Conservation (phyloP, 2,329 filamentous ascomycete genomes). For the Hortaea sp. region DNA sequence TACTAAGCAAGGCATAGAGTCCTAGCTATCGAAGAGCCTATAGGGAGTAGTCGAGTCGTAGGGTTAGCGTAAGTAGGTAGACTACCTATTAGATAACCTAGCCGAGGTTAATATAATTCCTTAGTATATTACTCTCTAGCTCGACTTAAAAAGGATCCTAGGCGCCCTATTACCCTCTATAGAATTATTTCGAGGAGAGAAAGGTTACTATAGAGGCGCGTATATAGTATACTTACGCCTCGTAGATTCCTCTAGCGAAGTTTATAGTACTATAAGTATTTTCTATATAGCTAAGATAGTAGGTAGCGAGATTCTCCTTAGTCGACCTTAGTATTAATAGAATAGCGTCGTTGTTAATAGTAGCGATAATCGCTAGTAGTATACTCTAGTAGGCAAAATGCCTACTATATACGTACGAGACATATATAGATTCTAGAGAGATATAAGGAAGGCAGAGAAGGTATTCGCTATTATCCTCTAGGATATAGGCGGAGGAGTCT, state of each 20-base stretch:
- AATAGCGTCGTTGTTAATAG: background rate
- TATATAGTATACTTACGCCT: background rate
- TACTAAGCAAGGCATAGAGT: background rate
- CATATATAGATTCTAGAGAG: background rate
- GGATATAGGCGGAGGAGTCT: background rate
- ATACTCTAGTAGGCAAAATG: background rate
- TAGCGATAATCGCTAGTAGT: background rate
- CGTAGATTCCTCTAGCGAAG: background rate
- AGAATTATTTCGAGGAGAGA: background rate
- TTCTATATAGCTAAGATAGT: constrained; percentile 4
- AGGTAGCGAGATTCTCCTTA: background rate
- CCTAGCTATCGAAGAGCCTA: background rate
- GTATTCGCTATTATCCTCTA: background rate
- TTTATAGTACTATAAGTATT: constrained; percentile 2
- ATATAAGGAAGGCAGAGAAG: background rate
- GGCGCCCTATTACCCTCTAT: background rate
- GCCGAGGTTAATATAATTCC: background rate
- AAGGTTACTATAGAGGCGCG: background rate
- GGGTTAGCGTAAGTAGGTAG: background rate
- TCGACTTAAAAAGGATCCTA: background rate
- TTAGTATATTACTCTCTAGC: background rate
- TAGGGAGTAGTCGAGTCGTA: background rate
- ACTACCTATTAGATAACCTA: background rate
- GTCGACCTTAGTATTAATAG: background rate
- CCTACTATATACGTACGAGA: constrained; percentile 1